Base-by-base conservation (phyloP, 495 filamentous ascomycete genomes). In the Haplographium delicatum region DNA sequence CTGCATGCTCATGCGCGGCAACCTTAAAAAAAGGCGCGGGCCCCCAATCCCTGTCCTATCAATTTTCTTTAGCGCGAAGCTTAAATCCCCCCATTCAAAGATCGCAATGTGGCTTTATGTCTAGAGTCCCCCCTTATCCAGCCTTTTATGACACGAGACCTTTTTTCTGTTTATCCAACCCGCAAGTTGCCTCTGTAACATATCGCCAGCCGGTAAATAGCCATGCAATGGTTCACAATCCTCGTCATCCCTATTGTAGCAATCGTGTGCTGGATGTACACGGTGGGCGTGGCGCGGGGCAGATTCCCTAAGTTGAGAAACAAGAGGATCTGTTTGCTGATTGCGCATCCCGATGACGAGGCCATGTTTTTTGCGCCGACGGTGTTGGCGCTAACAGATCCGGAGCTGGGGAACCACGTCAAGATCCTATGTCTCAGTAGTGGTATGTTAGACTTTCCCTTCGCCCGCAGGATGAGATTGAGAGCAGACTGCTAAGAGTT, bases 291-390 rank as follows among this genome's bases (percentile, higher is more conserved):
- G 19, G 69, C 74, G 20, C 62, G 69, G 52, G 60, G 66, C 7
- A 74, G 78, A 23, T 86, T 90, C 58, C 88, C 88, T 0, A 79
- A 66, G 45, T 73, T 95, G 49, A 71, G 72, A 50, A 83, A 85
- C 70, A 90, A 94, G 71, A 76, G 85, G 53, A 88, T 96, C 54
- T 85, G 85, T 60, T 76, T 98, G 23, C 72, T 98, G 30, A 97
- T 98, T 65, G 93, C 93, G 3, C 93, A 98, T 68, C 93, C 93
- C 0, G 93, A 98, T 66, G 93, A 98, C 54, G 93, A 98, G 72
- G 94, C 93, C 58, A 98, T 98, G 93, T 98, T 98, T 73, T 98
- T 98, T 68, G 81, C 91, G 51, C 93, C 93, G 0, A 85, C 89
- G 0, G 76, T 98, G 2, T 72, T 94, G 45, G 81, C 84, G 4